A percentile compares a stretch with the other conserved stretches of the same genome.
phyloP scores from a whole-genome alignment of 2,329 filamentous ascomycete genomes.

The Sporothrix euskadiensis region DNA sequence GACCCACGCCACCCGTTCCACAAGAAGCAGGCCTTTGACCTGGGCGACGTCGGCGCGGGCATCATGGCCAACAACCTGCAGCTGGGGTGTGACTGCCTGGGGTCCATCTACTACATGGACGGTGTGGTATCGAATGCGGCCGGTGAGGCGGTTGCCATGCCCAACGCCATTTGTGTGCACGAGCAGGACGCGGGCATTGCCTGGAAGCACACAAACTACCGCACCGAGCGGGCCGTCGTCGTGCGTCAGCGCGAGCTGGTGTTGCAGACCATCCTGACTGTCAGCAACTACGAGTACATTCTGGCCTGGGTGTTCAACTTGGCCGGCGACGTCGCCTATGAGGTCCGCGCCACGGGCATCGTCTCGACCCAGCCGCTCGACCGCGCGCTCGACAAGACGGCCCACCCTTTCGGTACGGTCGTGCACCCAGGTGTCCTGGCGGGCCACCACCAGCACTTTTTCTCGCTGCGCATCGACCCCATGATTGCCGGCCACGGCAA shows the following conservation, averaged over 20 bases:
- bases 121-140: constrained; percentile 53
- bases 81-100: constrained; percentile 70
- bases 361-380: constrained; percentile 56
- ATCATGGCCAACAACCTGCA: constrained; percentile 67
- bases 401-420: constrained; percentile 57
- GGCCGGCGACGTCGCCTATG: constrained; percentile 60
- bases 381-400: constrained; percentile 56
- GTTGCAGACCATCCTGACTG: constrained; percentile 67
- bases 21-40: constrained; percentile 71
- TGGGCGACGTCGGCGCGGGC: constrained; percentile 69
- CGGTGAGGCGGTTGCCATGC: constrained; percentile 51
- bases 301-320: constrained; percentile 60
- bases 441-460: constrained; percentile 71
- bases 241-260: constrained; percentile 63
- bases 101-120: constrained; percentile 64
- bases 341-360: constrained; percentile 67
- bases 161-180: constrained; percentile 65
- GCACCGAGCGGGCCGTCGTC: constrained; percentile 63
- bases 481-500: constrained; percentile 51
- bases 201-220: constrained; percentile 71
- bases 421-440: constrained; percentile 66
- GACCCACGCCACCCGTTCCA: constrained; percentile 67
- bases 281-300: constrained; percentile 69
- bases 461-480: constrained; percentile 64
- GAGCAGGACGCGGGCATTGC: constrained; percentile 70